Percentiles rank a stretch among this genome's conserved stretches.
Conservation (phyloP, 2,329 filamentous ascomycete genomes). For the Aureobasidium sp. region DNA sequence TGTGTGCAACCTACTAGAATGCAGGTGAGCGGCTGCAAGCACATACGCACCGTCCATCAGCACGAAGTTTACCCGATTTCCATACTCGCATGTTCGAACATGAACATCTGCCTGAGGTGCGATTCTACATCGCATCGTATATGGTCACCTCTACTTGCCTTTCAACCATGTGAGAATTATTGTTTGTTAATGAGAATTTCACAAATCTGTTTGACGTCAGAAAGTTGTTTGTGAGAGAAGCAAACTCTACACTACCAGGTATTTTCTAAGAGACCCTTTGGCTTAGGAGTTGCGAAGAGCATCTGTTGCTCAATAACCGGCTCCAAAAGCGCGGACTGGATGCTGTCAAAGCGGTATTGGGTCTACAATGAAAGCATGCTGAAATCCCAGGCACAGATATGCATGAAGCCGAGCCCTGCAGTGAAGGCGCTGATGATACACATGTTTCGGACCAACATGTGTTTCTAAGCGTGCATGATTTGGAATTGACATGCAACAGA, state of each 20-base stretch:
- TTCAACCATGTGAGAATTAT: background rate
- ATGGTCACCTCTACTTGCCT: background rate
- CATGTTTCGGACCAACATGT: constrained; percentile 1
- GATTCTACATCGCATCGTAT: background rate
- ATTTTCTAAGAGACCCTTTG: background rate
- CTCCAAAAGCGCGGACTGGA: background rate
- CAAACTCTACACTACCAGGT: constrained; percentile 5
- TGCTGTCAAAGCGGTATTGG: background rate
- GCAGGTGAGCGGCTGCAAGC: constrained; percentile 4
- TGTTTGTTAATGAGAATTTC: background rate
- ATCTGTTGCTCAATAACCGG: background rate
- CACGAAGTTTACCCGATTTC: background rate
- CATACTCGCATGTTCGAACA: background rate
- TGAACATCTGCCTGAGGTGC: background rate
- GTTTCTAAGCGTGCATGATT: constrained; percentile 5
- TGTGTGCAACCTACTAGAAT: background rate
- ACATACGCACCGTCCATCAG: background rate
- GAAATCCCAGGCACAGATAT: background rate
- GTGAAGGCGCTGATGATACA: constrained; percentile 2
- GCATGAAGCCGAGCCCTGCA: constrained; percentile 5
- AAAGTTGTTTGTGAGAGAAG: background rate
- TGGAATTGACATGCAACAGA: constrained; percentile 8
- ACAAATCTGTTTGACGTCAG: constrained; percentile 1
- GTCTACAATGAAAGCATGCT: constrained; percentile 1
- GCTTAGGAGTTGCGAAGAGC: background rate